Evolutionary conservation across 345 rosid genomes (phyloP).

Genomic region (Angophora floribunda): DNA sequence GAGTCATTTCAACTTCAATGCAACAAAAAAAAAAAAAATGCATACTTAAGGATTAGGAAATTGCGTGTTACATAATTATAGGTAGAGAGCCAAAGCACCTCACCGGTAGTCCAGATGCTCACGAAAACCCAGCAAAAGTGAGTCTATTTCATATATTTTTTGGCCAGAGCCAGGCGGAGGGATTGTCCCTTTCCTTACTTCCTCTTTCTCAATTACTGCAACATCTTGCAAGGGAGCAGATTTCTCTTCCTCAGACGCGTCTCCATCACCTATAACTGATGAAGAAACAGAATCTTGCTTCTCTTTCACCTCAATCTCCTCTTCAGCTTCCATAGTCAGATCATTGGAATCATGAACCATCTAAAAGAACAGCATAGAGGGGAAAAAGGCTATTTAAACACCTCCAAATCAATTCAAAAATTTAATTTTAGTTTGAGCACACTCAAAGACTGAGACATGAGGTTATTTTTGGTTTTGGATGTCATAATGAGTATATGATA

Average conservation of each 20-base stretch:
- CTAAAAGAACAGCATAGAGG: constrained; percentile 10
- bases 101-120: constrained; percentile 88
- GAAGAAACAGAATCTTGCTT: constrained; percentile 16
- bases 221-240: constrained; percentile 9
- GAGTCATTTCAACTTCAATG: not conserved
- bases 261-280: constrained; percentile 7
- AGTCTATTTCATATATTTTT: constrained; percentile 83
- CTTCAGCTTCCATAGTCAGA: constrained; percentile 32
- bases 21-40: not conserved
- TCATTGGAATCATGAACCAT: constrained; percentile 17
- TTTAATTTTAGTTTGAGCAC: not conserved
- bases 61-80: not conserved
- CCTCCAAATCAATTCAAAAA: not conserved
- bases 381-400: not conserved
- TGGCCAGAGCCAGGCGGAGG: constrained; percentile 76
- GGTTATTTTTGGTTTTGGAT: not conserved
- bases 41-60: not conserved
- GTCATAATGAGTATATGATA: not conserved
- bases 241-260: constrained; percentile 4
- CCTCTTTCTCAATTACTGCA: constrained; percentile 17
- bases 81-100: not conserved
- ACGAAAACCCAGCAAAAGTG: constrained; percentile 40
- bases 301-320: constrained; percentile 25
- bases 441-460: not conserved
- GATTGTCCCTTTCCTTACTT: constrained; percentile 23